Conservation (phyloP, 2,329 filamentous ascomycete genomes). For the Colletotrichum plurivorum region DNA sequence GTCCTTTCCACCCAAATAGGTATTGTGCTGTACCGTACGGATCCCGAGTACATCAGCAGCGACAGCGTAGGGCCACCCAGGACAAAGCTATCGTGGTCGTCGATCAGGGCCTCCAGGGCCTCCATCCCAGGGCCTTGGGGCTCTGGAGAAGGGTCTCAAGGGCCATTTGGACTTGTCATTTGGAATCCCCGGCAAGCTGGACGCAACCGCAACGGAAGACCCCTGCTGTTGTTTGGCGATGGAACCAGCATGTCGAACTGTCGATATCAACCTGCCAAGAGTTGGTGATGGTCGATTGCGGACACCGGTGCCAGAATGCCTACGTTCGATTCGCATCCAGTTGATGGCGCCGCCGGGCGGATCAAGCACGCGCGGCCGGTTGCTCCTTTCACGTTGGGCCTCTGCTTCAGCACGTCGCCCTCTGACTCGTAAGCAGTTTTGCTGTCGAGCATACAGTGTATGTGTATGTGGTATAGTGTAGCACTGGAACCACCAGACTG, state of each 20-base stretch:
- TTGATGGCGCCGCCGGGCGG: neutral
- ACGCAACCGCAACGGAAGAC: conserved; percentile 8
- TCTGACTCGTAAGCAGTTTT: conserved; percentile 32
- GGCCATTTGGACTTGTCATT: conserved; percentile 2
- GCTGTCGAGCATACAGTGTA: neutral
- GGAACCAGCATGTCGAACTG: neutral
- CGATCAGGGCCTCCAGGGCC: conserved; percentile 30
- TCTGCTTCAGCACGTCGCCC: neutral
- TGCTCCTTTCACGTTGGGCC: neutral
- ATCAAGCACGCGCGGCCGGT: neutral
- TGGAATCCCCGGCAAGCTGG: conserved; percentile 8
- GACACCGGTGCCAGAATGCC: neutral
- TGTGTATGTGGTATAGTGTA: too few relatives aligned
- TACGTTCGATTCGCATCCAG: neutral
- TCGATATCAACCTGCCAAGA: conserved; percentile 4
- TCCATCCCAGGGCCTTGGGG: conserved; percentile 33
- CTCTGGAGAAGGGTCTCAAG: conserved; percentile 13
- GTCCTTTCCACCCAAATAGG: conserved; percentile 8
- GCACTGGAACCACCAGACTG: conserved; percentile 7
- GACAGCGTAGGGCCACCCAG: too few relatives aligned
- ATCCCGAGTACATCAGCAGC: too few relatives aligned
- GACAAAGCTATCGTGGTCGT: conserved; percentile 11
- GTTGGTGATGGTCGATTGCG: conserved; percentile 8
- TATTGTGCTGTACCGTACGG: neutral
- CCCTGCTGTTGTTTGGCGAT: conserved; percentile 24